Base-by-base conservation (phyloP, 768 basidiomycete genomes). In the Pholiota molesta region DNA sequence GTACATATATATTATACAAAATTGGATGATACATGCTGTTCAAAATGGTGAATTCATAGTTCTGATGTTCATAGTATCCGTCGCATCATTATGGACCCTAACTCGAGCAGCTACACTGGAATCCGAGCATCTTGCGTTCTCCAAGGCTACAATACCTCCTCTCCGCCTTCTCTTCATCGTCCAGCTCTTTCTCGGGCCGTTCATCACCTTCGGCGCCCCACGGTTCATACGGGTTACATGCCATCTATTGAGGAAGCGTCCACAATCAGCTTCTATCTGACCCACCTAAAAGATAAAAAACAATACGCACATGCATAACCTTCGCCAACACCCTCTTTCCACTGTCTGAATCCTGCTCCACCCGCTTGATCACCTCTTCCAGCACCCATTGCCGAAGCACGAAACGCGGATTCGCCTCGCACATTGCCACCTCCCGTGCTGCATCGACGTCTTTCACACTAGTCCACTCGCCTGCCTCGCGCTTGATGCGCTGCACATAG, bases 321-420 rank as follows among this genome's bases (percentile, higher is more conserved):
- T 94, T 93, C 13, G 86, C 87, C 55, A 98, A 76, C 2, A 91
- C 76, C 61, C 82, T 78, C 76, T 86, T 88, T 52, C 90, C 91
- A 61, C 77, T 83, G 21, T 79, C 77, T 10, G 78, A 71, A 68
- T 95, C 91, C 62, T 75, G 74, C 70, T 95, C 91, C 1, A 94
- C 84, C 65, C 83, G 83, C 63, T 76, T 74, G 70, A 99, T 99
- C 23, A 93, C 89, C 70, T 99, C 96, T 72, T 99, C 95, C 35
- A 99, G 80, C 9, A 99, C 78, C 97, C 97, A 99, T 75, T 99
- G 97, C 62, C 97, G 80, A 62, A 99, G 75, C 35, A 97, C 88
- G 74, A 99, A 99, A 37, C 95, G 81, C 17, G 97, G 97, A 71
- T 99, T 99, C 29, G 81, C 86, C 23, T 64, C 72, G 63, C 78